These are phyloP conservation scores for Pseudopyrenochaeta lycopersici DNA, from an alignment of 2,329 filamentous ascomycete genomes.

Conservation along the genomic window DNA sequence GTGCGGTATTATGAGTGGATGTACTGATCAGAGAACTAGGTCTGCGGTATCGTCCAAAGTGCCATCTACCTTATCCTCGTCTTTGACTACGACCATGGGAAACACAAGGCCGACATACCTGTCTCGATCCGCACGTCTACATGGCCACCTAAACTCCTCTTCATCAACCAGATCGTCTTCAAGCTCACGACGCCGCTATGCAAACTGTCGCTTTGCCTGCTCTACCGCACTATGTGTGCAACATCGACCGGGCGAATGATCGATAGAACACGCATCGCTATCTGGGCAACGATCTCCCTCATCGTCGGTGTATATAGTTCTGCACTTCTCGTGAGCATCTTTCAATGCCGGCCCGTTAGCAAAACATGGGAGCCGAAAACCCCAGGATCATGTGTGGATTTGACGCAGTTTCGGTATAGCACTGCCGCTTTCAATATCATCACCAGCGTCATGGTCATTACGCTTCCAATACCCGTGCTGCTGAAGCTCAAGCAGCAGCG, in stretches of 20 bases:
- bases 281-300: background rate
- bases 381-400: background rate
- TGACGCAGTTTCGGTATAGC: slow-evolving; percentile 4
- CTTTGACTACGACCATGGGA: background rate
- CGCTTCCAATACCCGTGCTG: slow-evolving; percentile 1
- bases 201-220: slow-evolving; percentile 1
- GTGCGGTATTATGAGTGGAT: background rate
- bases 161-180: slow-evolving; percentile 5
- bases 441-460: background rate
- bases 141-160: slow-evolving; percentile 3
- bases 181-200: slow-evolving; percentile 5
- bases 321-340: background rate
- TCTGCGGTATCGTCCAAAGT: slow-evolving; percentile 3
- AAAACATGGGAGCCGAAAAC: slow-evolving; percentile 2
- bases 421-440: slow-evolving; percentile 1
- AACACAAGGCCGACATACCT: slow-evolving; percentile 1
- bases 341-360: background rate
- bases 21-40: background rate
- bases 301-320: background rate
- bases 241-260: background rate
- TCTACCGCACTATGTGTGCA: background rate
- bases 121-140: background rate
- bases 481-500: slow-evolving; percentile 3
- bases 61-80: background rate
- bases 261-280: background rate